Evolutionary conservation across 805 yeast species (phyloP).

Genomic region (Yarrowia sp.): DNA sequence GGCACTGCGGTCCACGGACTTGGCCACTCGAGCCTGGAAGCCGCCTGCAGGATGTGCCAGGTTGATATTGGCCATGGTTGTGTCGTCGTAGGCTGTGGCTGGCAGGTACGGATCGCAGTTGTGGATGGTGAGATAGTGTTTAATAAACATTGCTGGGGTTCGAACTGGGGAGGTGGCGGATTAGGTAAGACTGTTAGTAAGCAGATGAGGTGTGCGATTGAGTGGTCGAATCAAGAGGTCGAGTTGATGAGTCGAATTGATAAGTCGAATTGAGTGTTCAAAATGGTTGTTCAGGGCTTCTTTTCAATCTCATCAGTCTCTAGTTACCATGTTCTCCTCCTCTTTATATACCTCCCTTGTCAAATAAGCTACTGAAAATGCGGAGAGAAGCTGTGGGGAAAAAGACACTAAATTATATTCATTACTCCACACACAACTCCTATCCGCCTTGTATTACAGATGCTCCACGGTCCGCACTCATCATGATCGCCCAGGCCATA

Average conservation of each 20-base stretch:
- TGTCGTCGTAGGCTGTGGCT: constrained; percentile 11
- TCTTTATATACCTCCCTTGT: neutral
- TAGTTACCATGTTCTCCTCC: neutral
- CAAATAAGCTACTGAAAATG: constrained; percentile 11
- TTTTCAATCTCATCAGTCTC: too few species aligned
- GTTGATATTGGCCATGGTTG: constrained; percentile 30
- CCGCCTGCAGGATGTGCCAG: constrained; percentile 15
- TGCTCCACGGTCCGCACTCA: neutral
- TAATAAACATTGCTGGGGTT: constrained; percentile 11
- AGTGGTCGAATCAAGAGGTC: too few species aligned
- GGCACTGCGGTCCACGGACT: constrained; percentile 12
- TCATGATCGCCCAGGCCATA: constrained; percentile 16
- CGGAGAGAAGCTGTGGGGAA: constrained; percentile 27
- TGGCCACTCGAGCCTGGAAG: constrained; percentile 30
- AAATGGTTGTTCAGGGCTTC: neutral
- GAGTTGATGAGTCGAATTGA: neutral
- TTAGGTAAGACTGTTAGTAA: neutral
- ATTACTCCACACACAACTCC: neutral
- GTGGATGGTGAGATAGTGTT: constrained; percentile 3
- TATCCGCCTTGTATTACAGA: constrained; percentile 3
- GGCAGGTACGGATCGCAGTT: constrained; percentile 3
- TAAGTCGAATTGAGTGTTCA: neutral
- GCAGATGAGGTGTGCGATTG: too few species aligned
- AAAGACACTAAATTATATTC: neutral
- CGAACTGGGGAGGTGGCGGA: constrained; percentile 1